These are phyloP conservation scores for Xylariaceae sp. DNA, from an alignment of 2,329 filamentous ascomycete species.

Conservation along the genomic window DNA sequence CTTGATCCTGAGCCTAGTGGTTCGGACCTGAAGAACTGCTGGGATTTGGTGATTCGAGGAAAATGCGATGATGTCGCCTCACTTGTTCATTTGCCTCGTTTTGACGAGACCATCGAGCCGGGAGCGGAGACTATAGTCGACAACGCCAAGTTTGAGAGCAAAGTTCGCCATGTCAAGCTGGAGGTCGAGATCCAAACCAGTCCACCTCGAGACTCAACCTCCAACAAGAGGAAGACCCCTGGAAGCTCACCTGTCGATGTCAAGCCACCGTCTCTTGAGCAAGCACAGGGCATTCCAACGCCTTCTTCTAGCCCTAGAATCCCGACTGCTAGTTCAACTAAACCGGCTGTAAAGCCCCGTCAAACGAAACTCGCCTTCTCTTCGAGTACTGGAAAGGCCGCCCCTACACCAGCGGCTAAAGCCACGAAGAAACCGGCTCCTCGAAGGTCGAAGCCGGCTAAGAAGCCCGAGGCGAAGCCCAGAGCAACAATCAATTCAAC, in stretches of 20 bases:
- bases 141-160: constrained; percentile 40
- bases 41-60: constrained; percentile 84
- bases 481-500: constrained; percentile 29
- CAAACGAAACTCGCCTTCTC: constrained; percentile 49
- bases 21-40: constrained; percentile 83
- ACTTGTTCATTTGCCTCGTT: constrained; percentile 58
- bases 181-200: constrained; percentile 40
- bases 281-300: constrained; percentile 50
- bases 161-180: constrained; percentile 36
- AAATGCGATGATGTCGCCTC: constrained; percentile 83
- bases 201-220: constrained; percentile 12
- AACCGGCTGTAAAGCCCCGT: constrained; percentile 40
- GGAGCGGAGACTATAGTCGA: constrained; percentile 44
- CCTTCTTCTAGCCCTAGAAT: constrained; percentile 52
- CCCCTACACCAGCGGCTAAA: constrained; percentile 30
- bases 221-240: constrained; percentile 26
- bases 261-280: constrained; percentile 39
- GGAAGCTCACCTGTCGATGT: constrained; percentile 26
- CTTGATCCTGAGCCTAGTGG: constrained; percentile 76
- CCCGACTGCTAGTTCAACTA: constrained; percentile 37
- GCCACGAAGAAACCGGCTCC: constrained; percentile 31
- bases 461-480: constrained; percentile 40
- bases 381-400: constrained; percentile 23
- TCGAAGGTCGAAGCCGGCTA: constrained; percentile 37
- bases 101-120: constrained; percentile 49